These are phyloP conservation scores for Penicillium lagena DNA, from an alignment of 495 filamentous ascomycete genomes.

Conservation along the genomic window DNA sequence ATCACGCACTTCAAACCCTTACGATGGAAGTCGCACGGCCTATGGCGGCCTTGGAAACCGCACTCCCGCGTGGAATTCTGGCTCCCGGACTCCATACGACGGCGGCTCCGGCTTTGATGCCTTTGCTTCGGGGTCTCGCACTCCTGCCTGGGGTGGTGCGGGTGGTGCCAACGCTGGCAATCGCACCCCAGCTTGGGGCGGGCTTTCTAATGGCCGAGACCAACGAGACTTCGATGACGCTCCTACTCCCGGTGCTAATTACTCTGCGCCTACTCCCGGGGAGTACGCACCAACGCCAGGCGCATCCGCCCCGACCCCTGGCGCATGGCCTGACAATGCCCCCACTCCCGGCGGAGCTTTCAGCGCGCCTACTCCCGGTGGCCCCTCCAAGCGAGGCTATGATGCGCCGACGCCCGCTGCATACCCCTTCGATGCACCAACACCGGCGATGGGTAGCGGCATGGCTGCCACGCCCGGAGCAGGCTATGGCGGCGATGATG, in stretches of 20 bases:
- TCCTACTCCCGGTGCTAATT: constrained; percentile 68
- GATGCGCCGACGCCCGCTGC: constrained; percentile 57
- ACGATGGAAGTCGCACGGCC: constrained; percentile 71
- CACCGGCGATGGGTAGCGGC: constrained; percentile 62
- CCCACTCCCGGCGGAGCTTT: constrained; percentile 56
- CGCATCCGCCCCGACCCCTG: constrained; percentile 74
- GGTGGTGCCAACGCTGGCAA: constrained; percentile 36
- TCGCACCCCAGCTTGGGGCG: constrained; percentile 47
- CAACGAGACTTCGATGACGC: constrained; percentile 49
- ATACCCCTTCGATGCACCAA: constrained; percentile 55
- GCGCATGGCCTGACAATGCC: constrained; percentile 55
- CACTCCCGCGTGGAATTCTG: constrained; percentile 52
- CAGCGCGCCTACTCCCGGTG: constrained; percentile 53
- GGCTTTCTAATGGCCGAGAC: constrained; percentile 14
- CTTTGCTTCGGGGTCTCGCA: constrained; percentile 68
- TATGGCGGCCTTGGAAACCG: constrained; percentile 53
- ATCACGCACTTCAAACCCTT: constrained; percentile 68
- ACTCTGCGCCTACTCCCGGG: constrained; percentile 45
- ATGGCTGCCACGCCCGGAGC: constrained; percentile 70
- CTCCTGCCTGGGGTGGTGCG: constrained; percentile 57
- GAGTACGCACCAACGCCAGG: constrained; percentile 65
- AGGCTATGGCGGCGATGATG: constrained; percentile 53
- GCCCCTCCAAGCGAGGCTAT: constrained; percentile 35
- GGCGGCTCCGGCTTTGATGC: constrained; percentile 53
- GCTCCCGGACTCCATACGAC: constrained; percentile 68